Base-by-base conservation (phyloP, 345 rosid species). In the Corchorus olitorius region DNA sequence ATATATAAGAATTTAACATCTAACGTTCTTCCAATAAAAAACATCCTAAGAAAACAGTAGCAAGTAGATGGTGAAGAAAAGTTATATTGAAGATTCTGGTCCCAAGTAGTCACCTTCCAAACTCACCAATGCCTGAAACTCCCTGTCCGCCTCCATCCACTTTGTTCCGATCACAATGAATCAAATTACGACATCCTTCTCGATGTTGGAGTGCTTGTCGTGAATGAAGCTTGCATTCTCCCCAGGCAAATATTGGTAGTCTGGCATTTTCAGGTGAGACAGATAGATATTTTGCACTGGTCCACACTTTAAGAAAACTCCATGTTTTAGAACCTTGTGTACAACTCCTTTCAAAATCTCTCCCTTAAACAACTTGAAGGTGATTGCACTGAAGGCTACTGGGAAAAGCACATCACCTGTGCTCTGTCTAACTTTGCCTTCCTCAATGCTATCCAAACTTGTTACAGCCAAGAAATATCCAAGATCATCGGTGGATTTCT, bases 81-180 rank as follows among this genome's bases (percentile, higher is more conserved):
- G 45, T 70, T 17, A 10, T 0, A 4, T 54, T 65, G 73, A 65
- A 7, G 86, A 85, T 43, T 89, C 70, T 0, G 97, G 97, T 52
- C 97, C 94, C 22, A 93, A 89, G 79, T 77, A 87, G 82, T 92
- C 96, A 8, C 94, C 94, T 79, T 92, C 94, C 85, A 93, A 80
- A 78, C 98, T 87, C 52, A 88, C 97, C 80, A 92, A 56, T 0
- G 90, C 99, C 86, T 84, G 99, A 78, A 93, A 90, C 61, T 93
- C 98, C 81, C 94, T 85, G 72, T 93, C 94, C 1, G 73, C 88
- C 78, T 96, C 96, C 55, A 92, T 76, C 98, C 97, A 93, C 82
- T 86, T 89, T 0, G 90, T 86, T 48, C 86, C 98, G 1, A 93
- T 79, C 83, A 96, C 97, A 17, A 93, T 79, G 82, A 87, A 77